Percentiles rank a stretch among this genome's conserved stretches.
These are phyloP conservation scores for Candida broadrunensis DNA, from an alignment of 805 yeast genomes.

Conservation along the genomic window DNA sequence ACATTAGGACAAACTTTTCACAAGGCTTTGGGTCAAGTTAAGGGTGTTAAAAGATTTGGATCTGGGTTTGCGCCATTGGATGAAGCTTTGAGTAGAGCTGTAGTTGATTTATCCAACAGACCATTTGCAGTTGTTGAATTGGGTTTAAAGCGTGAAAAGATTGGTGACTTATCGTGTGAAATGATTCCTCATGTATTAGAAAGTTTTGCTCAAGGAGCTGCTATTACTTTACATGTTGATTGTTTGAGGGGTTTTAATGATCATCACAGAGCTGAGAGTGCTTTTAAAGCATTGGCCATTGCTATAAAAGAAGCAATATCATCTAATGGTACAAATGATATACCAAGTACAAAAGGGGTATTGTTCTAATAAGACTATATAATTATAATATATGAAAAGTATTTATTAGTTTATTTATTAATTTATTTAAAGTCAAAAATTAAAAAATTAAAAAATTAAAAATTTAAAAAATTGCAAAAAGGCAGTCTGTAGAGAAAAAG, in stretches of 20 bases:
- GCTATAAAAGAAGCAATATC: slow-evolving; percentile 86
- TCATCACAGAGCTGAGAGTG: slow-evolving; percentile 94
- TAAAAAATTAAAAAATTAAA: no score
- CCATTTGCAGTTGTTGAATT: slow-evolving; percentile 89
- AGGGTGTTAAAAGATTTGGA: slow-evolving; percentile 92
- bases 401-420: background rate
- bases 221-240: slow-evolving; percentile 90
- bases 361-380: slow-evolving; percentile 43
- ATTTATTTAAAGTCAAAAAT: background rate
- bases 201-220: slow-evolving; percentile 90
- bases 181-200: slow-evolving; percentile 98
- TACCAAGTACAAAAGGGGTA: slow-evolving; percentile 97
- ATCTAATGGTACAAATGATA: slow-evolving; percentile 81
- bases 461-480: no score
- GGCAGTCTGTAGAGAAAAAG: no score
- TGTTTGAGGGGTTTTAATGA: slow-evolving; percentile 91
- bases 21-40: slow-evolving; percentile 81
- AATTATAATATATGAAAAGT: no score
- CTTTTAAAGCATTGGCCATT: slow-evolving; percentile 92
- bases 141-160: slow-evolving; percentile 86
- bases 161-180: slow-evolving; percentile 89
- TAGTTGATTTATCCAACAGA: slow-evolving; percentile 90
- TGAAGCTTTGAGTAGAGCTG: slow-evolving; percentile 93
- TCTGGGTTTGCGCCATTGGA: slow-evolving; percentile 93
- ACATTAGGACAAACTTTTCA: slow-evolving; percentile 89